phyloP scores from a whole-genome alignment of 345 rosid species.

The Dimocarpus longan region DNA sequence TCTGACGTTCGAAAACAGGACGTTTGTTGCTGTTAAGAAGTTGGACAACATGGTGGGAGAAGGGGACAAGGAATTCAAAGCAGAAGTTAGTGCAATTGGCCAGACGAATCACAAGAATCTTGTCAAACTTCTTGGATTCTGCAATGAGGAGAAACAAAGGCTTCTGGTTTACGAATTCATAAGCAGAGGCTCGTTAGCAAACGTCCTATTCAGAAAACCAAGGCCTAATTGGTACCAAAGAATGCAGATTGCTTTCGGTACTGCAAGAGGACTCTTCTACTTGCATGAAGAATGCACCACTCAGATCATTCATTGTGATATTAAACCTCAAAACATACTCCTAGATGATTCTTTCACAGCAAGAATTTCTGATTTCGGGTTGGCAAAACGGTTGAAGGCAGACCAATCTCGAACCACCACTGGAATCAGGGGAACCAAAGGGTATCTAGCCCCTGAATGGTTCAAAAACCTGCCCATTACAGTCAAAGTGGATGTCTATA shows the following conservation, averaged over 20 bases:
- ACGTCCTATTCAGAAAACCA: conserved; percentile 23
- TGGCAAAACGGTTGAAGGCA: conserved; percentile 37
- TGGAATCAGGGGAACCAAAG: conserved; percentile 40
- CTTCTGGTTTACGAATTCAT: conserved; percentile 43
- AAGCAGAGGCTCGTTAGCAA: conserved; percentile 35
- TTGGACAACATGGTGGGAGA: conserved; percentile 21
- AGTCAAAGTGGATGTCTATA: conserved; percentile 47
- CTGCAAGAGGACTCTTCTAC: conserved; percentile 40
- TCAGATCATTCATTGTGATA: conserved; percentile 43
- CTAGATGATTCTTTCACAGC: conserved; percentile 28
- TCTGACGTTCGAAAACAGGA: not conserved
- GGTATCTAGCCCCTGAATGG: conserved; percentile 51
- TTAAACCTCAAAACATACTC: conserved; percentile 46
- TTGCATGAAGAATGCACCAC: conserved; percentile 43
- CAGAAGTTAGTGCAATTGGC: conserved; percentile 40
- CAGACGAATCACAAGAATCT: conserved; percentile 48
- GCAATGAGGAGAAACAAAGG: conserved; percentile 37
- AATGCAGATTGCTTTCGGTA: conserved; percentile 31
- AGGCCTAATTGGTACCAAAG: conserved; percentile 37
- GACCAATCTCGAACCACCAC: conserved; percentile 37
- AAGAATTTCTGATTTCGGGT: conserved; percentile 40
- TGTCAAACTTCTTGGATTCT: conserved; percentile 41
- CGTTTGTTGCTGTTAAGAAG: conserved; percentile 34
- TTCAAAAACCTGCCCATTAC: conserved; percentile 44
- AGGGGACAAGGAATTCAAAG: conserved; percentile 31